A percentile compares a stretch with the other conserved stretches of the same genome.
Conservation (phyloP, 2,329 filamentous ascomycete genomes). For the Pseudocercospora musae region DNA sequence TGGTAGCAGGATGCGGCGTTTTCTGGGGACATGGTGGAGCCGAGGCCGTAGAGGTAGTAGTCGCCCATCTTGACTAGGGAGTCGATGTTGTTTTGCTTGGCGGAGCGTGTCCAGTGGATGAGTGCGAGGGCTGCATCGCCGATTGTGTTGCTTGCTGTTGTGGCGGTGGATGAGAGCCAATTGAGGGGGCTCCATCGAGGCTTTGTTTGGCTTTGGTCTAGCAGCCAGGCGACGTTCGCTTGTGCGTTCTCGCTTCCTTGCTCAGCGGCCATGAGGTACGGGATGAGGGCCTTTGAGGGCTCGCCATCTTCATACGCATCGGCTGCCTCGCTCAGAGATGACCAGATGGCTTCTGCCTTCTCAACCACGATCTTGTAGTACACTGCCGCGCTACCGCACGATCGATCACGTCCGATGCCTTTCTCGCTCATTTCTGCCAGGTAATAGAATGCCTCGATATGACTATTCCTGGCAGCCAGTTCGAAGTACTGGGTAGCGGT, state of each 20-base stretch:
- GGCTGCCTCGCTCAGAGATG: constrained; percentile 79
- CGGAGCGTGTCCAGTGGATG: constrained; percentile 92
- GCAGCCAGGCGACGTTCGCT: constrained; percentile 82
- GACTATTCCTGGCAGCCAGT: constrained; percentile 73
- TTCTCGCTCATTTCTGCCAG: constrained; percentile 81
- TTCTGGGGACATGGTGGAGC: constrained; percentile 61
- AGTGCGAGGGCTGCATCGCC: constrained; percentile 67
- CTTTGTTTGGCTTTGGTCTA: constrained; percentile 58
- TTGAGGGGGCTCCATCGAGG: constrained; percentile 18
- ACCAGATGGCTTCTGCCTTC: constrained; percentile 83
- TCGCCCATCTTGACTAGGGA: constrained; percentile 97
- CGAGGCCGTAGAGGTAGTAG: constrained; percentile 85
- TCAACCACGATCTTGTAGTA: constrained; percentile 89
- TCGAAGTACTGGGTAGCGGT: constrained; percentile 85
- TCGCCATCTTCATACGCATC: constrained; percentile 76
- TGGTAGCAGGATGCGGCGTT: constrained; percentile 93
- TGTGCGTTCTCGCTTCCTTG: constrained; percentile 88
- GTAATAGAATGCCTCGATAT: constrained; percentile 89
- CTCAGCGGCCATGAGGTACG: constrained; percentile 83
- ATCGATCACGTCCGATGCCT: constrained; percentile 74
- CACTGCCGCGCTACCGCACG: constrained; percentile 70
- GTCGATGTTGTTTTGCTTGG: constrained; percentile 89
- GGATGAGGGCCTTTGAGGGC: constrained; percentile 72
- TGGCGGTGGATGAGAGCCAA: constrained; percentile 15
- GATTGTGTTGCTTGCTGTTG: constrained; percentile 41